phyloP scores from a whole-genome alignment of 2,329 filamentous ascomycete species.

The Paramyrothecium roridum region DNA sequence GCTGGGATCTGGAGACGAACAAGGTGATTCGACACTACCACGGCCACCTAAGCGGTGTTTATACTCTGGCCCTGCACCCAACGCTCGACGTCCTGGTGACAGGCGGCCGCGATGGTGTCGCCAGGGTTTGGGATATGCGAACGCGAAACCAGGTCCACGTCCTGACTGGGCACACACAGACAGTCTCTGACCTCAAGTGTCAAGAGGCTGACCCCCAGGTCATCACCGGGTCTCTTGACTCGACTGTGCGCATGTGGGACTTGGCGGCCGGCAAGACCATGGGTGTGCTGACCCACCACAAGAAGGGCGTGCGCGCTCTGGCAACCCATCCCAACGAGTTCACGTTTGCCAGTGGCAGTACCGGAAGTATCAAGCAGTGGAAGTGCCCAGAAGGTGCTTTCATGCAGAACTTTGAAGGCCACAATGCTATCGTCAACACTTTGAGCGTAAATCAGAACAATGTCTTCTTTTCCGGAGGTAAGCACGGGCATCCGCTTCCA shows the following conservation, averaged over 20 bases:
- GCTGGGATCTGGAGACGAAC: conserved; percentile 99
- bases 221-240: conserved; percentile 88
- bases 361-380: conserved; percentile 97
- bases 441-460: conserved; percentile 92
- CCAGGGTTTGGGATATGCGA: conserved; percentile 97
- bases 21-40: conserved; percentile 98
- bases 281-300: conserved; percentile 95
- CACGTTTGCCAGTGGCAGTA: conserved; percentile 90
- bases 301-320: conserved; percentile 88
- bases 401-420: conserved; percentile 98
- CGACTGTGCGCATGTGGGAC: conserved; percentile 91
- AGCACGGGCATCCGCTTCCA: conserved; percentile 8
- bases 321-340: conserved; percentile 88
- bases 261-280: conserved; percentile 94
- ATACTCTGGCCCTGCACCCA: conserved; percentile 88
- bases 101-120: conserved; percentile 90
- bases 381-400: conserved; percentile 97
- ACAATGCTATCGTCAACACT: conserved; percentile 95
- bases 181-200: conserved; percentile 83
- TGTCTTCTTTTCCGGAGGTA: conserved; percentile 83
- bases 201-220: conserved; percentile 97
- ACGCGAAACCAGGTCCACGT: conserved; percentile 96
- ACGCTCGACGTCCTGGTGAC: conserved; percentile 94
- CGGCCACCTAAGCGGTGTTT: conserved; percentile 93
- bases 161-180: conserved; percentile 83